Percentiles rank a stretch among this genome's conserved stretches.
Evolutionary conservation across 2,329 filamentous ascomycete species (phyloP).

Genomic region (Phoma sp.): DNA sequence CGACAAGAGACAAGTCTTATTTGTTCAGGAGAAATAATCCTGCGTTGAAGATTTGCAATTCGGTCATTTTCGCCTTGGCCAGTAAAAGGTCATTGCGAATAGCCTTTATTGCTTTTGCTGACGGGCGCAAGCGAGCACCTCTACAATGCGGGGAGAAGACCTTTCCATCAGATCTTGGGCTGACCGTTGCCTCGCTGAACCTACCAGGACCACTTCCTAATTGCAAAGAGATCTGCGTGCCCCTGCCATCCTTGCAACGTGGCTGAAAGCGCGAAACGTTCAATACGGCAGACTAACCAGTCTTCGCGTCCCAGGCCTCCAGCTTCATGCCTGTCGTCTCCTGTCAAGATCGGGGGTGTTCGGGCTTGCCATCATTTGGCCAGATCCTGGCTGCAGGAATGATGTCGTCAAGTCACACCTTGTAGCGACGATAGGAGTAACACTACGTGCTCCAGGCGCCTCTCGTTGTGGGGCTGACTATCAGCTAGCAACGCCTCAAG

Average conservation of each 20-base stretch:
- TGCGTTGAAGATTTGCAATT: conserved; percentile 1
- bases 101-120: conserved; percentile 34
- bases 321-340: conserved; percentile 1
- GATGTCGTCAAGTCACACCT: conserved; percentile 29
- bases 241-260: conserved; percentile 35
- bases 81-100: conserved; percentile 15
- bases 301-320: conserved; percentile 6
- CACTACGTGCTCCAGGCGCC: conserved; percentile 26
- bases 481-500: conserved; percentile 31
- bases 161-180: conserved; percentile 39
- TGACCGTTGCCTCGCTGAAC: conserved; percentile 34
- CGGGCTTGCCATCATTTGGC: conserved; percentile 4
- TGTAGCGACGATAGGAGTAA: conserved; percentile 24
- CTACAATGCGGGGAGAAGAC: conserved; percentile 35
- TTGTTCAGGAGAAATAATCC: not conserved
- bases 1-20: not conserved
- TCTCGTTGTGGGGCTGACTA: conserved; percentile 38
- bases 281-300: conserved; percentile 20
- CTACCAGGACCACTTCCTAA: conserved; percentile 28
- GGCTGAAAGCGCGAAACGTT: conserved; percentile 41
- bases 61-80: not conserved
- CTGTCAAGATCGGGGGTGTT: not conserved
- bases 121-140: conserved; percentile 32
- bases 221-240: conserved; percentile 40
- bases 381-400: conserved; percentile 1